Conservation (phyloP, 441 rosid species). For the Populus hybrid region DNA sequence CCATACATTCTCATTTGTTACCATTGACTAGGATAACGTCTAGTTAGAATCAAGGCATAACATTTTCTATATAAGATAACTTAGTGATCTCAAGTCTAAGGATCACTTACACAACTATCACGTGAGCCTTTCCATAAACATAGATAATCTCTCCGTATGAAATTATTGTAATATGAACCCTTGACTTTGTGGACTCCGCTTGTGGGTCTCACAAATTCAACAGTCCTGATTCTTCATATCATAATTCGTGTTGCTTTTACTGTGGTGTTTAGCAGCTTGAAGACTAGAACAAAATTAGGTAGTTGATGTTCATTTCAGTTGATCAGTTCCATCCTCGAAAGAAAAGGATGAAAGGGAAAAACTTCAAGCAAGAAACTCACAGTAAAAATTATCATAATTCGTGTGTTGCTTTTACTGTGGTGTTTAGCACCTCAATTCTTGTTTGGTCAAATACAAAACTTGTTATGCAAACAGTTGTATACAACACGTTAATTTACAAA, state of each 20-base stretch:
- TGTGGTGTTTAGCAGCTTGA: background rate
- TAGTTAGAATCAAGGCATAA: too few species aligned
- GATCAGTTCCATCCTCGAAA: background rate
- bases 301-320: background rate
- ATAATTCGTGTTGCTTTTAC: background rate
- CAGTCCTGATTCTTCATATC: background rate
- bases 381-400: background rate
- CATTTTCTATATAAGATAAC: too few species aligned
- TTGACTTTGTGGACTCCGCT: too few species aligned
- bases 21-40: too few species aligned
- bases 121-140: too few species aligned
- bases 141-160: too few species aligned
- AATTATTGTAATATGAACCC: too few species aligned
- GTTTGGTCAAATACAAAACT: background rate
- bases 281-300: background rate
- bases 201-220: background rate
- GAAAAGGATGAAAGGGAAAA: background rate
- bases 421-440: background rate
- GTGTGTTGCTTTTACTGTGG: too few species aligned
- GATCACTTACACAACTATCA: too few species aligned
- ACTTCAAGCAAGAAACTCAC: background rate
- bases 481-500: constrained; percentile 20
- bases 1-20: too few species aligned
- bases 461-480: background rate
- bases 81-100: too few species aligned